A percentile compares a stretch with the other conserved stretches of the same genome.
phyloP scores from a whole-genome alignment of 2,329 filamentous ascomycete species.

The Xylogone sp. region DNA sequence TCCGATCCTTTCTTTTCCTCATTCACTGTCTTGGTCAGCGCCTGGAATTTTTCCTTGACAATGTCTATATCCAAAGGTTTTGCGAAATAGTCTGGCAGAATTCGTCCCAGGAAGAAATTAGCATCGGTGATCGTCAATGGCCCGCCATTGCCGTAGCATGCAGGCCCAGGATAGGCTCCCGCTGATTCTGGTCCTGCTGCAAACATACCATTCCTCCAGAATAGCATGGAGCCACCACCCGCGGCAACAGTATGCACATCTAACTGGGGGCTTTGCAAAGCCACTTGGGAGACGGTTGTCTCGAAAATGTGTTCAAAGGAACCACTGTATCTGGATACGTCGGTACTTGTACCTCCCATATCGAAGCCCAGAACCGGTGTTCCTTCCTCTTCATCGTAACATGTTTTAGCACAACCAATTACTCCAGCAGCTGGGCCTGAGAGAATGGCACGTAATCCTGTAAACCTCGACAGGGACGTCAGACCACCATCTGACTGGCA shows the following conservation, averaged over 20 bases:
- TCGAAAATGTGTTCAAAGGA: conserved; percentile 71
- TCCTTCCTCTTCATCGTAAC: conserved; percentile 59
- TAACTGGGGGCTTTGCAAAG: conserved; percentile 69
- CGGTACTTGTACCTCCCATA: conserved; percentile 61
- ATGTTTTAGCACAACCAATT: conserved; percentile 62
- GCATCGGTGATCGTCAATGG: conserved; percentile 71
- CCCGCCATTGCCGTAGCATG: conserved; percentile 70
- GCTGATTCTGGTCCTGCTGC: conserved; percentile 65
- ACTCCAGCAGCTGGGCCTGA: conserved; percentile 65
- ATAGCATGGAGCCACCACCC: conserved; percentile 47
- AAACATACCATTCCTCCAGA: conserved; percentile 65
- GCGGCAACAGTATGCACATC: conserved; percentile 70
- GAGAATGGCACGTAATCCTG: conserved; percentile 58
- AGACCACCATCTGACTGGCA: conserved; percentile 39
- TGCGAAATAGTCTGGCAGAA: conserved; percentile 61
- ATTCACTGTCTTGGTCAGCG: too few species aligned
- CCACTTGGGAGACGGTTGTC: conserved; percentile 66
- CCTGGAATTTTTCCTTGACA: conserved; percentile 6
- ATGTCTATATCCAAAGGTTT: conserved; percentile 56
- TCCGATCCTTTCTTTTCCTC: too few species aligned
- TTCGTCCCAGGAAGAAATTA: conserved; percentile 63
- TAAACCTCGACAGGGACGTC: conserved; percentile 43
- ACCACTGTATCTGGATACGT: conserved; percentile 65
- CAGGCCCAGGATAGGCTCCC: conserved; percentile 66
- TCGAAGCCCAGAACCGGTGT: conserved; percentile 68